Evolutionary conservation across 352 stramenopile genomes (phyloP).

Genomic region (Phytopythium chamaehyphon): DNA sequence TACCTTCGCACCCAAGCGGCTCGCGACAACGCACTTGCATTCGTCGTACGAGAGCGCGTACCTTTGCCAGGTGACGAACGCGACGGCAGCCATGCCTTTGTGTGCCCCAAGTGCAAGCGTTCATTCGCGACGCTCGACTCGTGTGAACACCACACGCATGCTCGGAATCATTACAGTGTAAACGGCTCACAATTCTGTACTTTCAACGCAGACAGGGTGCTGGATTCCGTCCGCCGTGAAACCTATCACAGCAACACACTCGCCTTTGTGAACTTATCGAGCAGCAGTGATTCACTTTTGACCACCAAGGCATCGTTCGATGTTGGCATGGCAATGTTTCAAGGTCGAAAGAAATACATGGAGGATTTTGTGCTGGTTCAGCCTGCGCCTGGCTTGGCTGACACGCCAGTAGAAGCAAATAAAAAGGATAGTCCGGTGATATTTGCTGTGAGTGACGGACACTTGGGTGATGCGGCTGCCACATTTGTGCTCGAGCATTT

Average conservation of each 20-base stretch:
- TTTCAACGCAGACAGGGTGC: slow-evolving; percentile 33
- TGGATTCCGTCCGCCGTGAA: slow-evolving; percentile 17
- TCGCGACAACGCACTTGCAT: slow-evolving; percentile 44
- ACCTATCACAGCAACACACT: slow-evolving; percentile 3
- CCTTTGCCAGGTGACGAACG: background rate
- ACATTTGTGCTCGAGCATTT: slow-evolving; percentile 69
- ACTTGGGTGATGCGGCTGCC: slow-evolving; percentile 88
- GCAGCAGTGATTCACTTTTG: background rate
- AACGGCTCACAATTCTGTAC: slow-evolving; percentile 45
- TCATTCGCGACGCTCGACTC: slow-evolving; percentile 57
- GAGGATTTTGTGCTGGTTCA: slow-evolving; percentile 78
- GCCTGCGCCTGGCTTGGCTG: background rate
- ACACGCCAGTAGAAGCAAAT: background rate
- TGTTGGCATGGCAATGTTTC: slow-evolving; percentile 64
- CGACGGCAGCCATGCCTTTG: slow-evolving; percentile 43
- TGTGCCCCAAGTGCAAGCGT: slow-evolving; percentile 58
- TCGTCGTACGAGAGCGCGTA: slow-evolving; percentile 36
- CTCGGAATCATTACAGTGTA: slow-evolving; percentile 32
- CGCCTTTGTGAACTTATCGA: background rate
- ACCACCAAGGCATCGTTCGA: background rate
- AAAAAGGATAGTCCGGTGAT: slow-evolving; percentile 38
- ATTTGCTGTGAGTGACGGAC: slow-evolving; percentile 95
- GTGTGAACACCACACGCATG: slow-evolving; percentile 52
- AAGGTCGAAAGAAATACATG: slow-evolving; percentile 92
- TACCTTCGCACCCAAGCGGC: slow-evolving; percentile 55